phyloP scores from a whole-genome alignment of 352 stramenopile genomes.

The Aphanomyces stellatus region DNA sequence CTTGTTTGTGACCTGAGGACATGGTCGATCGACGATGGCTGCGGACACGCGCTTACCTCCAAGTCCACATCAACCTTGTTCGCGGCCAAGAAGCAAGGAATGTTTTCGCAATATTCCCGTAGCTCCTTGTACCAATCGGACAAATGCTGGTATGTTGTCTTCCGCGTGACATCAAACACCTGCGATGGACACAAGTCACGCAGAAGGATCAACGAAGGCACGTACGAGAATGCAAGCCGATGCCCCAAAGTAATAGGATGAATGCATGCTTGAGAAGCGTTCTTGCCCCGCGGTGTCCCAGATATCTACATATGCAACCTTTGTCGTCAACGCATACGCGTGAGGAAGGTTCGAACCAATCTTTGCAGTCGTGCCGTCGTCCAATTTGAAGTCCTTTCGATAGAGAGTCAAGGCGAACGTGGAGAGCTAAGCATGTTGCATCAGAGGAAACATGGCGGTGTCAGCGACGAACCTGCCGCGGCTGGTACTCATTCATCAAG shows the following conservation, averaged over 20 bases:
- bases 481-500: conserved; percentile 95
- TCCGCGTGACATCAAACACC: conserved; percentile 94
- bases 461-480: conserved; percentile 80
- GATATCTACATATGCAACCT: conserved; percentile 60
- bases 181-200: conserved; percentile 1
- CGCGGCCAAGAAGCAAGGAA: conserved; percentile 90
- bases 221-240: conserved; percentile 86
- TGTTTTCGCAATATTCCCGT: conserved; percentile 86
- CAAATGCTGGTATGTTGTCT: conserved; percentile 93
- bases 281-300: conserved; percentile 96
- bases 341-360: conserved; percentile 32
- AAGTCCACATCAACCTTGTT: conserved; percentile 97
- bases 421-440: conserved; percentile 83
- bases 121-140: conserved; percentile 89
- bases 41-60: conserved; percentile 34
- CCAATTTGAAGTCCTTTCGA: conserved; percentile 85
- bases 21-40: background rate
- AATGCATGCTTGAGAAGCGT: conserved; percentile 92
- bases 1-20: conserved; percentile 88
- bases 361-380: conserved; percentile 51
- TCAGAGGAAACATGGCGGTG: too few species aligned
- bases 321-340: background rate
- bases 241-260: conserved; percentile 94
- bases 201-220: background rate
- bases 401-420: conserved; percentile 95